Percentiles rank a stretch among this genome's conserved stretches.
Evolutionary conservation across 2,329 filamentous ascomycete genomes (phyloP).

Genomic region (Tolypocladium pustulatum): DNA sequence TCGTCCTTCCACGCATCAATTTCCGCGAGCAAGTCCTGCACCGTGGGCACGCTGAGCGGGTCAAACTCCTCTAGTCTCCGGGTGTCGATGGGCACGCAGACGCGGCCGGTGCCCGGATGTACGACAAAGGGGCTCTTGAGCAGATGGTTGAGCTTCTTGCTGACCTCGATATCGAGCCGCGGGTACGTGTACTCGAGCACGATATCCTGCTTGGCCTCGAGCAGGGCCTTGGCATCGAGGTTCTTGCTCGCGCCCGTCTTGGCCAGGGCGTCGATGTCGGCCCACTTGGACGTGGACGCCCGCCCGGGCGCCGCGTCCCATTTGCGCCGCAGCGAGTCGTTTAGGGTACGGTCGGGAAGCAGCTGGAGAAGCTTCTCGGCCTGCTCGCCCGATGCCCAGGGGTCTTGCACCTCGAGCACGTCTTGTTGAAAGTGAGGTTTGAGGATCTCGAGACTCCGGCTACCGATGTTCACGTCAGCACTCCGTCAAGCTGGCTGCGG

Average conservation of each 20-base stretch:
- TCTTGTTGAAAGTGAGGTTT: constrained; percentile 76
- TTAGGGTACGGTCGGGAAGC: constrained; percentile 70
- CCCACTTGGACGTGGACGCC: constrained; percentile 74
- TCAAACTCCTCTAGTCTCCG: constrained; percentile 69
- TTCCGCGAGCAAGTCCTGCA: constrained; percentile 69
- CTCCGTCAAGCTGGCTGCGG: not conserved
- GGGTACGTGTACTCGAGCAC: constrained; percentile 97
- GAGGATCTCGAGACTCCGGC: constrained; percentile 76
- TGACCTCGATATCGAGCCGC: constrained; percentile 90
- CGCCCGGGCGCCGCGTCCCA: constrained; percentile 80
- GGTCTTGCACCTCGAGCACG: constrained; percentile 76
- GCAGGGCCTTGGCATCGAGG: constrained; percentile 62
- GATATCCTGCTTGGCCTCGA: constrained; percentile 90
- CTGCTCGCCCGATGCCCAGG: constrained; percentile 62
- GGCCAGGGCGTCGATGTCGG: constrained; percentile 81
- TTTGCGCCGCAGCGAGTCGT: constrained; percentile 73
- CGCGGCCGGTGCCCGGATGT: constrained; percentile 84
- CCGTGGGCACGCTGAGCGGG: constrained; percentile 79
- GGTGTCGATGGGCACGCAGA: constrained; percentile 90
- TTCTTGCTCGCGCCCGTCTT: constrained; percentile 62
- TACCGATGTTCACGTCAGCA: constrained; percentile 17
- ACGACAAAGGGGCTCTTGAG: constrained; percentile 95
- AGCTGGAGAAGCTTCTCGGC: constrained; percentile 72
- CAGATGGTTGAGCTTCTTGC: constrained; percentile 96
- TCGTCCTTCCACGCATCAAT: constrained; percentile 68